These are phyloP conservation scores for Fusarium palustre DNA, from an alignment of 2,329 filamentous ascomycete species.

Conservation along the genomic window DNA sequence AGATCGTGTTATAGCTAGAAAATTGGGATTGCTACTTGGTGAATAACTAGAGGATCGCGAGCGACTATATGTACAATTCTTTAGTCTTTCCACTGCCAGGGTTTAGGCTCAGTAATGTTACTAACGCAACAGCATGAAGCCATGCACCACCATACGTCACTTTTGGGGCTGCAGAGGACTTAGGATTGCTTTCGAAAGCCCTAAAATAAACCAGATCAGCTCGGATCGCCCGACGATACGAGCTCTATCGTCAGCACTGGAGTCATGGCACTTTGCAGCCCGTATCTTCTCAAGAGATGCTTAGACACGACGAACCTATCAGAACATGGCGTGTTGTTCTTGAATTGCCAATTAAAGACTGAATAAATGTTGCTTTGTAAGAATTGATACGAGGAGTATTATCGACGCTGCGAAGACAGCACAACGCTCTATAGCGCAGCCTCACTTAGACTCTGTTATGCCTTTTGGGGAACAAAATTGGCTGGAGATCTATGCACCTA, in stretches of 20 bases:
- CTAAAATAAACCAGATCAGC: neutral
- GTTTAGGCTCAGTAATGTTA: neutral
- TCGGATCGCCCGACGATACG: neutral
- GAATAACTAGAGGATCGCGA: neutral
- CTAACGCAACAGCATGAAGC: neutral
- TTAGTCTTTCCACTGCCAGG: neutral
- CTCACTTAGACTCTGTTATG: neutral
- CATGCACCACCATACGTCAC: neutral
- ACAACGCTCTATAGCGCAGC: neutral
- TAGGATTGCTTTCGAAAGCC: neutral
- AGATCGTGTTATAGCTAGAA: neutral
- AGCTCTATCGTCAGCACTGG: conserved; percentile 12
- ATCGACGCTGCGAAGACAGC: neutral
- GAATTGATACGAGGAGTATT: neutral
- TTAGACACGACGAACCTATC: neutral
- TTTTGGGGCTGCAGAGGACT: neutral
- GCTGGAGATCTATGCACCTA: neutral
- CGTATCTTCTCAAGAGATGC: neutral
- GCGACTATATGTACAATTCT: neutral
- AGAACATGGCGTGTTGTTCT: neutral
- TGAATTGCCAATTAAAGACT: too few species aligned
- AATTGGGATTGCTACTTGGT: neutral
- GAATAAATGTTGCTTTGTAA: neutral
- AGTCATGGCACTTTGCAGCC: neutral
- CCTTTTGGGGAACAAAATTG: neutral